Base-by-base conservation (phyloP, 169 alveolate species). In the Eimeria falciformis region DNA sequence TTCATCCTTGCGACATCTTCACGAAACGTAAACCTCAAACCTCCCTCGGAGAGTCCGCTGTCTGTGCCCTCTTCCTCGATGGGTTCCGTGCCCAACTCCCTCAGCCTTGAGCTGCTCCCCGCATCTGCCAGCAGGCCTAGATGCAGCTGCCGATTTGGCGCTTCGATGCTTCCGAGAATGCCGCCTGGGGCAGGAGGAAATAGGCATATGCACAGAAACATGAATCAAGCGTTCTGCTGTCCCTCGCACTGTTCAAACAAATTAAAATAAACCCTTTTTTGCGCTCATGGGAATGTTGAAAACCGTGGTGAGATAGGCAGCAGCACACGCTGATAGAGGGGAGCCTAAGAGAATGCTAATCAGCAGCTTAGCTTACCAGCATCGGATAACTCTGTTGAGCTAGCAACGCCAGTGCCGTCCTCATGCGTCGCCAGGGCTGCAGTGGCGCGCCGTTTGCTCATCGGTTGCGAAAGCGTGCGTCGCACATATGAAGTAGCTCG, bases 401-500 rank as follows among this genome's bases (percentile, higher is more conserved):
- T 3, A 12, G 62, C 83, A 18, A 73, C 29, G 4, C 21, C 83
- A 40, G 62, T 14, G 5, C 62, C 83, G 21, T 73, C 83, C 4
- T 29, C 50, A 12, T 33, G 83, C n/a, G 53, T 53, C 33, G 83
- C 53, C 46, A 73, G 58, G n/a, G 83, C 83, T n/a, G 91, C 78
- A 0, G 91, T 56, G 7, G 75, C 81, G 4, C 91, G 29, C 18
- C 66, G 79, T 23, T 83, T 58, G 78, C 65, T 68, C 23, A 83
- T 18, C 18, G 92, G 92, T 85, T 86, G 86, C 11, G 86, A 69
- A 9, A 86, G 71, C 33, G 93, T 90, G 14, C 93, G 73, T 27
- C 93, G 43, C 47, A 90, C 89, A 55, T 90, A 90, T 17, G 93
- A 90, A 21, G 93, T 71, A 0, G 93, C 93, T 17, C 93, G 89